phyloP scores from a whole-genome alignment of 805 yeast species.

The Priceomyces fermenticarens region DNA sequence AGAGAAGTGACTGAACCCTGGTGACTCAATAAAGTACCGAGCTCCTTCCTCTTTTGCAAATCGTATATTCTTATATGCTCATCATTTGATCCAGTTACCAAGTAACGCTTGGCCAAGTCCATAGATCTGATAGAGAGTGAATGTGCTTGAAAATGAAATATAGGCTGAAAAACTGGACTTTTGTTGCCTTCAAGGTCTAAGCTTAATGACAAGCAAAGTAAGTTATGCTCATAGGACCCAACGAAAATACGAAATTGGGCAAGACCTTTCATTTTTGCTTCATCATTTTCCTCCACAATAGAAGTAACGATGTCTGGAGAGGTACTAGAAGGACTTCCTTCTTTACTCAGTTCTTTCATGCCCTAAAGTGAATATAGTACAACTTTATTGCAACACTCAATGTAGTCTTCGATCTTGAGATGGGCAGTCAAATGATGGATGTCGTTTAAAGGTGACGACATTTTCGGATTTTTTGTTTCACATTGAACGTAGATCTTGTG shows the following conservation, averaged over 20 bases:
- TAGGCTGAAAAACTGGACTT: conserved; percentile 78
- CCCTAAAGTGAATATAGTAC: too few species aligned
- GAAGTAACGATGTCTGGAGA: too few species aligned
- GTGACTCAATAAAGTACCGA: conserved; percentile 87
- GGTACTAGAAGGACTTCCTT: too few species aligned
- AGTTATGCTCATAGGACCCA: conserved; percentile 94
- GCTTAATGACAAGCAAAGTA: conserved; percentile 78
- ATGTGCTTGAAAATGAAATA: conserved; percentile 95
- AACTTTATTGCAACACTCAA: too few species aligned
- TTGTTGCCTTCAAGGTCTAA: conserved; percentile 37
- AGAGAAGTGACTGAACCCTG: conserved; percentile 82
- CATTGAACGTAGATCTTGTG: too few species aligned
- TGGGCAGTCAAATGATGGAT: too few species aligned
- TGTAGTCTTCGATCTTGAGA: too few species aligned
- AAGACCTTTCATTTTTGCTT: conserved; percentile 4
- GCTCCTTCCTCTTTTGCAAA: conserved; percentile 86
- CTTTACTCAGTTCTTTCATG: too few species aligned
- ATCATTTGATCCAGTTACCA: conserved; percentile 93
- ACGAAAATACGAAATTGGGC: conserved; percentile 74
- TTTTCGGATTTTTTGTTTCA: too few species aligned
- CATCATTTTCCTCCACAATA: conserved; percentile 2
- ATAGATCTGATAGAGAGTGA: conserved; percentile 81
- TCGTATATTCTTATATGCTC: conserved; percentile 95
- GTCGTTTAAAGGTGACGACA: too few species aligned
- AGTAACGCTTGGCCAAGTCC: conserved; percentile 76